phyloP scores from a whole-genome alignment of 2,329 filamentous ascomycete genomes.

The Arthrobotrys pseudoclavata region DNA sequence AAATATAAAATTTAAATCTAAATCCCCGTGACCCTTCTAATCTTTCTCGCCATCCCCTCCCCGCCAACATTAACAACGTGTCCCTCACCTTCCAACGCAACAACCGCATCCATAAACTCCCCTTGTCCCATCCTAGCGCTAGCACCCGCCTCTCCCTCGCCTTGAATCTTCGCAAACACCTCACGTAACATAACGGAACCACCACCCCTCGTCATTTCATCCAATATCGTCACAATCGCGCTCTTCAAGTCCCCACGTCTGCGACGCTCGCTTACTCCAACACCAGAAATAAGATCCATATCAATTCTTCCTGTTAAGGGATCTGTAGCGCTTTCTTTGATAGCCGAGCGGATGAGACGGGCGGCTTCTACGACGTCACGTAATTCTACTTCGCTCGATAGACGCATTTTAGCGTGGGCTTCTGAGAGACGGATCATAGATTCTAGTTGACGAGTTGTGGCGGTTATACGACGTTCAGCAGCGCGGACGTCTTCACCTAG shows the following conservation, averaged over 20 bases:
- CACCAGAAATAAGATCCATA: conserved; percentile 87
- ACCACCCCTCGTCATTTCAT: conserved; percentile 80
- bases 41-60: conserved; percentile 84
- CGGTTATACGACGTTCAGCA: conserved; percentile 94
- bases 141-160: conserved; percentile 74
- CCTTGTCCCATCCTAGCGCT: conserved; percentile 77
- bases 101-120: conserved; percentile 87
- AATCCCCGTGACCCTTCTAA: conserved; percentile 79
- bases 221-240: conserved; percentile 79
- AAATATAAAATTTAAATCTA: neutral
- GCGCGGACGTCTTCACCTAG: conserved; percentile 88
- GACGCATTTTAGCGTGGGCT: conserved; percentile 97
- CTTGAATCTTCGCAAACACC: conserved; percentile 75
- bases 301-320: conserved; percentile 90
- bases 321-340: conserved; percentile 98
- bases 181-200: conserved; percentile 83
- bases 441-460: conserved; percentile 95
- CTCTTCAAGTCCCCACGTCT: conserved; percentile 86
- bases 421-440: conserved; percentile 98
- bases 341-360: conserved; percentile 88
- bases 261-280: conserved; percentile 91
- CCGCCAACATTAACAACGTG: conserved; percentile 79
- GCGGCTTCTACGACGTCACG: conserved; percentile 91
- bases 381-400: conserved; percentile 80
- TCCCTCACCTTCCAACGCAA: conserved; percentile 86